Base-by-base conservation (phyloP, 257 asterid genomes). In the Nicotiana sylvestris region DNA sequence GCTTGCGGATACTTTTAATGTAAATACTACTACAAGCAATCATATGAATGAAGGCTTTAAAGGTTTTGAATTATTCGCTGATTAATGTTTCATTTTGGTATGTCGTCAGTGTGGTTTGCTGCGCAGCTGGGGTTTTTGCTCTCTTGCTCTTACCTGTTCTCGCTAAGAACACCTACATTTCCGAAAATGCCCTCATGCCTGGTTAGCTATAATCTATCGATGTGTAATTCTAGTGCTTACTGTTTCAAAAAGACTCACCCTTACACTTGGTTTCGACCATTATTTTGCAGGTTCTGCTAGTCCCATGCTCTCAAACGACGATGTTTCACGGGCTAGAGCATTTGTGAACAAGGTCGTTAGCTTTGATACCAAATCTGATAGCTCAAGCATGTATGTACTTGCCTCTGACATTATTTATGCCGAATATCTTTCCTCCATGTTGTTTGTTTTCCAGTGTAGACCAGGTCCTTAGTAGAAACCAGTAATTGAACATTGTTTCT, bases 171-270 rank as follows among this genome's bases (percentile, higher is more conserved):
- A 93, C 98, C 49, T 94, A 94, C 85, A 85, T 94, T 58, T 93
- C 98, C 29, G 99, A 96, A 87, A 96, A 96, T 84, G 98, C 98
- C 33, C 90, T 96, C 76, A 96, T 96, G 98, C 98, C 98, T 82
- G 98, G 99, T 96, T 51, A 30, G 97, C 87, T 69, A 43, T 29
- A 46, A 37, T 69, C 10, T 57, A 56, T 78, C 16, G 39, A 58
- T 60, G 12, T 60, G 27, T 12, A 80, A 37, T 27, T 61, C 61
- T 80, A 58, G 51, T 35, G 43, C 76, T 43, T 21, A 65, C 35
- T 43, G 83, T 17, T 65, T 29, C 16, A 17, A 43, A 65, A 29
- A 11, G 10, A 6, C 9, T 76, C 15, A 25, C 2, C 64, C 17
- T 62, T 25, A 43, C 57, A 30, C 72, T 11, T 65, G 37, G 85